A percentile compares a stretch with the other conserved stretches of the same genome.
Evolutionary conservation across 441 rosid genomes (phyloP).

Genomic region (Raphanus hybrid): DNA sequence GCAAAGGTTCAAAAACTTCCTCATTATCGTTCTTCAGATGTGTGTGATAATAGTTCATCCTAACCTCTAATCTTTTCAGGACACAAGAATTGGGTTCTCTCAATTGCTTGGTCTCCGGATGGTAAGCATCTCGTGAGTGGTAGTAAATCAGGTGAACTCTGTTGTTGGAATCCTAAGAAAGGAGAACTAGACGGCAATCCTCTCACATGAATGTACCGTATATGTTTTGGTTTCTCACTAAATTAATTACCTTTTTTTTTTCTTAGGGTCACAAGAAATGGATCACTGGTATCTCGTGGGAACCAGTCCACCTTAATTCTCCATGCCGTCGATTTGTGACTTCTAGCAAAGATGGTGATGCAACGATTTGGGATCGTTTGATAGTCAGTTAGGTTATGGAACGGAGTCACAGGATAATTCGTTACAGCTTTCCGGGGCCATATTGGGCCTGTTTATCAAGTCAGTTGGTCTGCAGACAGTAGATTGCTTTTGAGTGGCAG

Average conservation of each 20-base stretch:
- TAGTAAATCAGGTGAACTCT: conserved; percentile 88
- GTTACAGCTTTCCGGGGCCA: conserved; percentile 91
- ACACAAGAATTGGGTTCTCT: conserved; percentile 98
- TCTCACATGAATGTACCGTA: conserved; percentile 30
- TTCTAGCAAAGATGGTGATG: conserved; percentile 99
- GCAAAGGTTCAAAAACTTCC: conserved; percentile 61
- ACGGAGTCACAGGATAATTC: conserved; percentile 85
- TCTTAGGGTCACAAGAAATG: conserved; percentile 96
- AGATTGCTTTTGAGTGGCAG: conserved; percentile 96
- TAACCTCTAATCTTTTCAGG: conserved; percentile 53
- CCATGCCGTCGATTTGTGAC: conserved; percentile 96
- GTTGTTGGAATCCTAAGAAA: conserved; percentile 84
- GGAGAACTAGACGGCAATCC: conserved; percentile 85
- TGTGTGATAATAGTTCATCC: not conserved
- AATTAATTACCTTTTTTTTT: not conserved
- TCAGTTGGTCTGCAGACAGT: conserved; percentile 99
- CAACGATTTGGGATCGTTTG: conserved; percentile 91
- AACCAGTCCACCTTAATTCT: conserved; percentile 86
- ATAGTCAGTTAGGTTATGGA: conserved; percentile 96
- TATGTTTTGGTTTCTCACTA: not conserved
- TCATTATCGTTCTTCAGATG: not conserved
- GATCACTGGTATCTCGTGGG: conserved; percentile 99
- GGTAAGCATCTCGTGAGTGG: conserved; percentile 94
- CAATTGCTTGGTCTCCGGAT: conserved; percentile 96
- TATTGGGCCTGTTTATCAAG: conserved; percentile 96